Percentiles rank a stretch among this genome's conserved stretches.
phyloP scores from a whole-genome alignment of 306 rosid genomes.

The Arachis stenosperma region DNA sequence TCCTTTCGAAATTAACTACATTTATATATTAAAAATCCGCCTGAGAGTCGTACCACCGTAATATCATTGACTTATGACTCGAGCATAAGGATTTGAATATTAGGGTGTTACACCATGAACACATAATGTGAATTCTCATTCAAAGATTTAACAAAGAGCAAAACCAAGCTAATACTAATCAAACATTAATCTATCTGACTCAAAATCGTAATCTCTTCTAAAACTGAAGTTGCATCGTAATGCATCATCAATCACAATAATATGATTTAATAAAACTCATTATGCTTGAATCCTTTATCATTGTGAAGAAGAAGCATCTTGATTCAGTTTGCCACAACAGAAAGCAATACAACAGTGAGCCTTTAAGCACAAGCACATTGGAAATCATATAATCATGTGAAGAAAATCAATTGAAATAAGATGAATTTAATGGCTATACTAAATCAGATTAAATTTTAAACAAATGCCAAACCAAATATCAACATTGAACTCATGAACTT shows the following conservation, averaged over 20 bases:
- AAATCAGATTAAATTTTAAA: too few species aligned
- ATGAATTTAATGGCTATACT: too few species aligned
- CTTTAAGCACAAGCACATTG: background rate
- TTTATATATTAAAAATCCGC: too few species aligned
- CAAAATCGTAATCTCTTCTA: constrained; percentile 20
- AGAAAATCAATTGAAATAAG: too few species aligned
- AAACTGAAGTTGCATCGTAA: constrained; percentile 19
- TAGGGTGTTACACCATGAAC: constrained; percentile 26
- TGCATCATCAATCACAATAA: background rate
- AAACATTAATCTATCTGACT: constrained; percentile 1
- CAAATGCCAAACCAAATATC: too few species aligned
- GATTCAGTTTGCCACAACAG: constrained; percentile 11
- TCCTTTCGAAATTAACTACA: too few species aligned
- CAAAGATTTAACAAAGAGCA: constrained; percentile 9
- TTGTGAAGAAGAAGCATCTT: background rate
- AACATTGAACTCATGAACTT: too few species aligned
- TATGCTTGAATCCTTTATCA: constrained; percentile 2
- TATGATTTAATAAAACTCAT: constrained; percentile 9
- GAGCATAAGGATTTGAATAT: too few species aligned
- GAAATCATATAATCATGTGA: too few species aligned
- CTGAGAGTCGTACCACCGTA: too few species aligned
- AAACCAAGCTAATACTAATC: background rate
- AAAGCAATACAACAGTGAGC: constrained; percentile 29
- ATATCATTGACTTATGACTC: too few species aligned
- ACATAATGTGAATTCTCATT: constrained; percentile 16